phyloP scores from a whole-genome alignment of 2,329 filamentous ascomycete genomes.

The Claviceps pazoutovae region DNA sequence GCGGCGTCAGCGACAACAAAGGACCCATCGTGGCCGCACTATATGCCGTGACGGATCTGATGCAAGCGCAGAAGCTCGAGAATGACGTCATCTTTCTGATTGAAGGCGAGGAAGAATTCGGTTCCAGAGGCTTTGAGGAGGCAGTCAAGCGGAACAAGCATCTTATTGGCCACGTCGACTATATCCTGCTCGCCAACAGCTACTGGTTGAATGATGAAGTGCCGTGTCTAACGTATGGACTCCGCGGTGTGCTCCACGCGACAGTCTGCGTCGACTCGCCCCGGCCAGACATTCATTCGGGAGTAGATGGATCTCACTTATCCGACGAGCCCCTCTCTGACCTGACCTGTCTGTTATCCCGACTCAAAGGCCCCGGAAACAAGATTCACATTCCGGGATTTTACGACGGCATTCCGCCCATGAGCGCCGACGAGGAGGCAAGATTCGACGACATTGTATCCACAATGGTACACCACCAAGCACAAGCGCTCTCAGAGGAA shows the following conservation, averaged over 20 bases:
- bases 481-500: constrained; percentile 43
- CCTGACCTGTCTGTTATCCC: constrained; percentile 68
- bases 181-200: constrained; percentile 89
- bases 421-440: constrained; percentile 61
- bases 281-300: constrained; percentile 82
- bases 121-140: constrained; percentile 79
- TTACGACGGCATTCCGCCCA: constrained; percentile 67
- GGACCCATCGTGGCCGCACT: constrained; percentile 88
- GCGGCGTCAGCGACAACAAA: constrained; percentile 96
- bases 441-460: constrained; percentile 75
- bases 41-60: constrained; percentile 81
- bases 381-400: constrained; percentile 76
- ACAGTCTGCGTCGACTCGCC: constrained; percentile 78
- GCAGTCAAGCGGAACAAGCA: constrained; percentile 68
- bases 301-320: constrained; percentile 87
- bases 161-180: constrained; percentile 81
- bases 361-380: constrained; percentile 68
- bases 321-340: constrained; percentile 88
- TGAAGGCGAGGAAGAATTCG: constrained; percentile 92
- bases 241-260: constrained; percentile 86
- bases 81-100: constrained; percentile 90
- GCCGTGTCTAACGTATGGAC: constrained; percentile 86
- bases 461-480: constrained; percentile 59
- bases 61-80: constrained; percentile 67
- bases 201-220: constrained; percentile 97